Conservation (phyloP, 2,329 filamentous ascomycete species). For the Phyllosticta paracitricarpa region DNA sequence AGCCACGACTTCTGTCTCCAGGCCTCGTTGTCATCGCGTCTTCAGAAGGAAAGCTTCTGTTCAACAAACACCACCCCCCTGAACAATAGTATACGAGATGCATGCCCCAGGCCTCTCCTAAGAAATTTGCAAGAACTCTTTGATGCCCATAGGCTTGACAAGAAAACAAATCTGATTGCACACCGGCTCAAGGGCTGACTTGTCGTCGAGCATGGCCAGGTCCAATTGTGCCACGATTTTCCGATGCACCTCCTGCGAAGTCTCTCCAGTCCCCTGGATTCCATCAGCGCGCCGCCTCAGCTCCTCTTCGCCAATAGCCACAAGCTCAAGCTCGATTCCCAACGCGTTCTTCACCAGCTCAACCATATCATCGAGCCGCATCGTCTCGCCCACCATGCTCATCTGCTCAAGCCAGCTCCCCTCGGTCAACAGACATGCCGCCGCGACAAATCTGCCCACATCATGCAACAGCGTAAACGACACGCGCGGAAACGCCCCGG, state of each 20-base stretch:
- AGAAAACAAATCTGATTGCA: conserved; percentile 6
- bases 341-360: conserved; percentile 11
- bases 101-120: no score
- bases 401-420: conserved; percentile 19
- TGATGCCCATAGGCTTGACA: conserved; percentile 7
- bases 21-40: no score
- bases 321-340: neutral
- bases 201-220: conserved; percentile 13
- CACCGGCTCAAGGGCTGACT: neutral
- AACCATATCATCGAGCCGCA: conserved; percentile 18
- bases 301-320: neutral
- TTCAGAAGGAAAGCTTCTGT: no score
- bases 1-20: no score
- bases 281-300: neutral
- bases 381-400: conserved; percentile 23
- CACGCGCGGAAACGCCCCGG: conserved; percentile 18
- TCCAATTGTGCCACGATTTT: conserved; percentile 10
- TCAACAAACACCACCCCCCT: no score
- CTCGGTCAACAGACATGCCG: conserved; percentile 20
- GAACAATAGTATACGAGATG: no score
- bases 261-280: neutral
- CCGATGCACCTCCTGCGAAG: conserved; percentile 13
- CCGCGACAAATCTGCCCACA: conserved; percentile 23
- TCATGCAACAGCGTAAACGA: conserved; percentile 26
- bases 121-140: neutral